Evolutionary conservation across 768 basidiomycete species (phyloP).

Genomic region (Russula sp.): DNA sequence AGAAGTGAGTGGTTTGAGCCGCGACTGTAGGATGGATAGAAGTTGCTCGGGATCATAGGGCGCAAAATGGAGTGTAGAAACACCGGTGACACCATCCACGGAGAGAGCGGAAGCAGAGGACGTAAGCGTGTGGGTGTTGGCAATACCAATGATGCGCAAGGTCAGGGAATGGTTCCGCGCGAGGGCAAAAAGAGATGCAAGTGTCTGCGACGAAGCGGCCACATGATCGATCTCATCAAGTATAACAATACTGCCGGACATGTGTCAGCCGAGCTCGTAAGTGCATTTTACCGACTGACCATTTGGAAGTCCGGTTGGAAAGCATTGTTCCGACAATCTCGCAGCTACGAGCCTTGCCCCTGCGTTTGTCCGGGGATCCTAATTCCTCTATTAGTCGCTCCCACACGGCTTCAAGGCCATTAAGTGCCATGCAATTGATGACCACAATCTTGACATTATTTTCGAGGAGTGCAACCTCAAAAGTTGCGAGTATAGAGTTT

Average conservation of each 20-base stretch:
- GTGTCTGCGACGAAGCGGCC: conserved; percentile 50
- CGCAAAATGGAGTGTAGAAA: conserved; percentile 70
- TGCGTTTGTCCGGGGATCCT: conserved; percentile 33
- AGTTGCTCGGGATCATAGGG: conserved; percentile 74
- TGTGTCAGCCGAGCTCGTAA: conserved; percentile 21
- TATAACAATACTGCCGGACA: conserved; percentile 53
- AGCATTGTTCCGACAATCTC: conserved; percentile 42
- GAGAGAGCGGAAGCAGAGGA: conserved; percentile 40
- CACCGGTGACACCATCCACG: conserved; percentile 29
- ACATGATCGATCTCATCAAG: conserved; percentile 88
- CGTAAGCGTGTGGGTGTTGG: conserved; percentile 83
- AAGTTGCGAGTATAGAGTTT: conserved; percentile 48
- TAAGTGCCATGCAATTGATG: conserved; percentile 79
- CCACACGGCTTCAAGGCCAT: conserved; percentile 64
- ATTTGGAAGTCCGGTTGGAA: conserved; percentile 43
- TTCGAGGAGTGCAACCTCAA: conserved; percentile 35
- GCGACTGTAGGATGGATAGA: conserved; percentile 57
- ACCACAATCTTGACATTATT: conserved; percentile 44
- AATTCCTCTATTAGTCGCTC: conserved; percentile 58
- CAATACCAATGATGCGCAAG: conserved; percentile 75
- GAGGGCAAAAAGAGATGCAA: conserved; percentile 64
- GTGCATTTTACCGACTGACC: conserved; percentile 34
- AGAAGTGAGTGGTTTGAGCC: conserved; percentile 49
- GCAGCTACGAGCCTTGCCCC: conserved; percentile 36
- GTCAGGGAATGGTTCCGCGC: conserved; percentile 45